Evolutionary conservation across 495 filamentous ascomycete genomes (phyloP).

Genomic region (Xylaria sp.): DNA sequence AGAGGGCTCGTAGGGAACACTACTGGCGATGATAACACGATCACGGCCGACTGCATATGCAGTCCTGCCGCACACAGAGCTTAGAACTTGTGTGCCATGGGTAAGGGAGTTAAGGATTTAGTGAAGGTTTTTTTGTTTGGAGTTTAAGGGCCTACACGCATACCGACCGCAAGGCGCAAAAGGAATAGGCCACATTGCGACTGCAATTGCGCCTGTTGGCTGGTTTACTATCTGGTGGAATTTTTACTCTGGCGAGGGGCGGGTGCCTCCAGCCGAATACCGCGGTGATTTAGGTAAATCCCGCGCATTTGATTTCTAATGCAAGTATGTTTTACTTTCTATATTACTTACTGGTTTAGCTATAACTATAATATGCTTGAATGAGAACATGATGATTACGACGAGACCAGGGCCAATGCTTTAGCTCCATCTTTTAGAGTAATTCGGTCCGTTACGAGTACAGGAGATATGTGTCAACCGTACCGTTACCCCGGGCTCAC

Average conservation of each 20-base stretch:
- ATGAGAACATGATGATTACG: constrained; percentile 8
- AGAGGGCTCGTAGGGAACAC: neutral
- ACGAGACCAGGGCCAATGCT: neutral
- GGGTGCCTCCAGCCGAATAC: neutral
- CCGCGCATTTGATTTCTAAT: constrained; percentile 9
- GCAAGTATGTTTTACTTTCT: neutral
- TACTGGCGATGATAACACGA: neutral
- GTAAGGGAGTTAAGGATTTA: neutral
- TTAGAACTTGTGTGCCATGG: neutral
- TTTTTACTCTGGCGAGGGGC: constrained; percentile 17
- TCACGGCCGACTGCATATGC: neutral
- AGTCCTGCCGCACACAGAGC: neutral
- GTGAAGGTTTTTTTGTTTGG: neutral
- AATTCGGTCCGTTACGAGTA: neutral
- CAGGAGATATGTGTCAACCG: neutral
- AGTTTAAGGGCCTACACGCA: constrained; percentile 8
- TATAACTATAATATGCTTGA: neutral
- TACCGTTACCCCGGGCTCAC: neutral
- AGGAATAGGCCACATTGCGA: constrained; percentile 3
- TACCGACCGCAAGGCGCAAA: constrained; percentile 16
- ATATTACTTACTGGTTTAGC: neutral
- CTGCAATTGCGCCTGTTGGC: neutral
- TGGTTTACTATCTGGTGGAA: neutral
- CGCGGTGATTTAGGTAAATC: neutral
- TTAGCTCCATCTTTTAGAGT: neutral